Evolutionary conservation across 139 green algal species (phyloP).

Genomic region (Closterium sp.): DNA sequence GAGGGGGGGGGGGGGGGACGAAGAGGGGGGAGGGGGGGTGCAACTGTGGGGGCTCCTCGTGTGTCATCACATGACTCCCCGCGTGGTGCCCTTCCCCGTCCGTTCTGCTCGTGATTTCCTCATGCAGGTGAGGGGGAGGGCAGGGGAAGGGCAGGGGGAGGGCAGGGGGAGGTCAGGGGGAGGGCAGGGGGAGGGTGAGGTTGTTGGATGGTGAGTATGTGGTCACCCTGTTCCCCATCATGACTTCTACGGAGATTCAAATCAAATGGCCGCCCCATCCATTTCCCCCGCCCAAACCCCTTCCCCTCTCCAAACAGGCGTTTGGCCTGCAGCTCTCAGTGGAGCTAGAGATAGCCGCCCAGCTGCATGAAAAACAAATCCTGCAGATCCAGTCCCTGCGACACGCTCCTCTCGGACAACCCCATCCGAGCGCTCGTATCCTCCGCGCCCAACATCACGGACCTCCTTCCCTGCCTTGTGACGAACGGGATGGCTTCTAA

Average conservation of each 20-base stretch:
- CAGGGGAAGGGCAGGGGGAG: no score
- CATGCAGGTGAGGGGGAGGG: no score
- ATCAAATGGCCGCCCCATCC: background rate
- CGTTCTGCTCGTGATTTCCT: no score
- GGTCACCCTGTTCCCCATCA: no score
- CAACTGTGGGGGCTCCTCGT: no score
- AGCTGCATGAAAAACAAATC: background rate
- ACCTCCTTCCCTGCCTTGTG: slow-evolving; percentile 41
- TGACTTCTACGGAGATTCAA: background rate
- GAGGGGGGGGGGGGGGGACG: no score
- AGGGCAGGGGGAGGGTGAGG: no score
- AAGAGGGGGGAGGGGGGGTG: no score
- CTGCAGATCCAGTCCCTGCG: background rate
- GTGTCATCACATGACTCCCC: no score
- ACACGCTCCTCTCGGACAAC: background rate
- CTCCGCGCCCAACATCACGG: background rate
- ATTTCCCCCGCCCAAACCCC: background rate
- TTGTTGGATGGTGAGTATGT: no score
- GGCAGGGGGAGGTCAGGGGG: no score
- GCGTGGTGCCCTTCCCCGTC: no score
- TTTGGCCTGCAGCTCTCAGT: slow-evolving; percentile 40
- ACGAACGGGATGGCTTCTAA: background rate
- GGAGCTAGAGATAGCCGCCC: slow-evolving; percentile 24
- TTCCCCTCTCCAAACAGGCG: background rate
- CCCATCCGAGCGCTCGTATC: slow-evolving; percentile 22